These are phyloP conservation scores for Mucor lusitanicus DNA, from an alignment of 371 early-diverging fungal species.

Conservation along the genomic window DNA sequence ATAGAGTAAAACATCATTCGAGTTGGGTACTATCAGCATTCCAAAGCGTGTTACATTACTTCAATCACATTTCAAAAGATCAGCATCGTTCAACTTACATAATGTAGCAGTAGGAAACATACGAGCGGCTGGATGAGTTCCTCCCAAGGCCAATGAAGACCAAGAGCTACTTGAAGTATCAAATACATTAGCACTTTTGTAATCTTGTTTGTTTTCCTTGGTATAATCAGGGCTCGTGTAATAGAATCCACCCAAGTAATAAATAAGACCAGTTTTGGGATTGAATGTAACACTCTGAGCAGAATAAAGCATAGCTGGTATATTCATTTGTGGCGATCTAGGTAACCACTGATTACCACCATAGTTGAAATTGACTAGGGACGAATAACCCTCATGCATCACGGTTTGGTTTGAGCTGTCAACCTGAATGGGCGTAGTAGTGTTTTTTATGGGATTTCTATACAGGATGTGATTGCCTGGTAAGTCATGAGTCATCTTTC, in stretches of 20 bases:
- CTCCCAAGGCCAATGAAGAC: not conserved
- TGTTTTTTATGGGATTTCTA: not conserved
- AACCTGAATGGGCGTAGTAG: not conserved
- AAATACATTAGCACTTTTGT: not conserved
- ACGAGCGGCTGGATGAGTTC: not conserved
- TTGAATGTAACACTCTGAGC: not conserved
- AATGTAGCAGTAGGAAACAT: constrained; percentile 9
- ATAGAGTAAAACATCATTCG: constrained; percentile 7
- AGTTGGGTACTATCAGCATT: constrained; percentile 10
- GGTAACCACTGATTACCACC: not conserved
- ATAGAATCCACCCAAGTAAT: constrained; percentile 9
- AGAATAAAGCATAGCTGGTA: not conserved
- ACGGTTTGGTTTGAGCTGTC: constrained; percentile 7
- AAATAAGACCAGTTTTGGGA: constrained; percentile 3
- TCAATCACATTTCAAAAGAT: not conserved
- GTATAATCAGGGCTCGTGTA: not conserved
- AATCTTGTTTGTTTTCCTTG: not conserved
- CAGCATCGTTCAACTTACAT: not conserved
- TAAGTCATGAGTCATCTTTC: not conserved
- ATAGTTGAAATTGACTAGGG: not conserved
- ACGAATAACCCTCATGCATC: not conserved
- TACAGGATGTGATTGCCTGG: not conserved
- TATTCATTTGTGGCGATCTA: not conserved
- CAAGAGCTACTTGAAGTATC: not conserved
- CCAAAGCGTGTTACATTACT: not conserved